Percentiles rank a stretch among this genome's conserved stretches.
phyloP scores from a whole-genome alignment of 2,329 filamentous ascomycete species.

The Neoarthrinium moseri region DNA sequence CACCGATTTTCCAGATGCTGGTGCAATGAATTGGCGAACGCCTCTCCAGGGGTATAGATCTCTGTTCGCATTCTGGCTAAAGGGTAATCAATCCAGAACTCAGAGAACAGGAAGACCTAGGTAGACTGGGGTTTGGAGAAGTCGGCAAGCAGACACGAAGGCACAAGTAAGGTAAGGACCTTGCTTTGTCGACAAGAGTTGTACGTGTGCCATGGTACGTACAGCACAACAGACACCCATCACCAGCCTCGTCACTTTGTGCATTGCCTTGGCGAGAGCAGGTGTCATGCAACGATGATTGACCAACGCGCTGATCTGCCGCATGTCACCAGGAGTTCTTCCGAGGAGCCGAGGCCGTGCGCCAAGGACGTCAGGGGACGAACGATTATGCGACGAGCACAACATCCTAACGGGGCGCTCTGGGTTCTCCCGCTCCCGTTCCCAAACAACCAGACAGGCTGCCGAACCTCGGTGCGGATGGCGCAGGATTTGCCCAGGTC shows the following conservation, averaged over 20 bases:
- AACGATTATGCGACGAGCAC: constrained; percentile 15
- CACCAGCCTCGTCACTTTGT: background rate
- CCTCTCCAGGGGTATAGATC: constrained; percentile 14
- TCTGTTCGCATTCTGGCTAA: constrained; percentile 35
- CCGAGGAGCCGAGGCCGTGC: constrained; percentile 13
- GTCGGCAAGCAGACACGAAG: no score
- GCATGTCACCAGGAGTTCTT: constrained; percentile 12
- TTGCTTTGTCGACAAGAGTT: no score
- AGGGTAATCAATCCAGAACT: constrained; percentile 33
- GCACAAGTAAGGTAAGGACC: no score
- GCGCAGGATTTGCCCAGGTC: no score
- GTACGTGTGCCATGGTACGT: background rate
- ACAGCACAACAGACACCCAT: background rate
- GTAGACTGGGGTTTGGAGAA: background rate
- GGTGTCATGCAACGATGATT: constrained; percentile 12
- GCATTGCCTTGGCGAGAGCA: constrained; percentile 12
- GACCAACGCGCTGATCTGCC: constrained; percentile 12
- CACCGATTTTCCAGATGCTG: constrained; percentile 34
- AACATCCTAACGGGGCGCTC: no score
- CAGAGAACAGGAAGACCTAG: constrained; percentile 8
- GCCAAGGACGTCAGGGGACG: constrained; percentile 11
- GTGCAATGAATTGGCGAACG: constrained; percentile 20
- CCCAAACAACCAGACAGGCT: no score
- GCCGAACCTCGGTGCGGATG: no score
- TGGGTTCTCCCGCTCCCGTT: no score